Evolutionary conservation across 75 land plant genomes (phyloP), one percentile per base, ranked within the genome.

Genomic region (Gnetum montanum): DNA sequence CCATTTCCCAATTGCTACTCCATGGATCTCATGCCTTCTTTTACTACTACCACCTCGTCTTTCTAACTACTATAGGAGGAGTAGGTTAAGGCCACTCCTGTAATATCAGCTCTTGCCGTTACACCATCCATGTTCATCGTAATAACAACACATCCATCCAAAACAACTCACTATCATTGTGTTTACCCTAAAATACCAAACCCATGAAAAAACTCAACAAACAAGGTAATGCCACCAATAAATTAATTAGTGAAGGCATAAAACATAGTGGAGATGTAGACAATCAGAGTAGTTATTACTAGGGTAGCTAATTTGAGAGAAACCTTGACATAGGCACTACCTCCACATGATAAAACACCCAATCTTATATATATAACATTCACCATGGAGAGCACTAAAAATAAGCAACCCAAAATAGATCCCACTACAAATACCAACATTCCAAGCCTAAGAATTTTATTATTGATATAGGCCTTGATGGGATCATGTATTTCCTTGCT

Each of bases 281-380:
- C 73, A 37, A 76, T 29, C 26, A 84, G 69, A 1, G 95, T 88
- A 22, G 83, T 59, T 22, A 77, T 44, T 20, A 88, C 88, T 27
- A 91, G 62, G 31, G 70, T 43, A 12, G 84, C 53, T 16, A 87
- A 59, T 10, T 77, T 80, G 10, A 78, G 52, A 23, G 68, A 74
- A 3, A 93, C 80, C 18, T 59, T 57, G 6, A 77, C 67, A 37
- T 88, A 67, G 20, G 75, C 36, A 30, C 43, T 48, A 44, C 76
- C 70, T 6, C 80, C 80, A 60, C 97, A 91, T 8, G 65, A 67
- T 43, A 91, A 66, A 64, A 63, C 49, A 12, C 97, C 97, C 7
- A 91, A 75, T 44, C 97, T 55, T 55, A 91, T 76, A 91, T 83
- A 7, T 93, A 91, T n/a, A n/a, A n/a, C n/a, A n/a, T n/a, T n/a